Evolutionary conservation across 2,329 filamentous ascomycete species (phyloP), one percentile per base, ranked within the genome.

Genomic region (Coniochaeta sp.): DNA sequence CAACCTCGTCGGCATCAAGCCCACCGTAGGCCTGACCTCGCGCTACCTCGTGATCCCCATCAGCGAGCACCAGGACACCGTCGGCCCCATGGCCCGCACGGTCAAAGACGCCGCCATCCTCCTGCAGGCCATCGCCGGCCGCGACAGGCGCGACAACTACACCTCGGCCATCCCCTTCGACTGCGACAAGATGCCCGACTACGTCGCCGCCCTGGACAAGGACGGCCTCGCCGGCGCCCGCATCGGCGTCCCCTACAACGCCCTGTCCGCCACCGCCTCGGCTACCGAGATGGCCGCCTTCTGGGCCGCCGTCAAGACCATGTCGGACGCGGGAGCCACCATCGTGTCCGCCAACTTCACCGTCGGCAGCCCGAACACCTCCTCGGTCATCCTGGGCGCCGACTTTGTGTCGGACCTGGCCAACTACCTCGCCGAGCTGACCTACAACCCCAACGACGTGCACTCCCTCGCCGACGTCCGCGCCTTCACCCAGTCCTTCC

Each of bases 1-100:
- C 73, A 87, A 87, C 60, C 69, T 89, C 4, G 87, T 89, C 0
- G 88, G 87, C 1, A 85, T 90, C 66, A 88, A 87, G 70, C 85
- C 87, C 0, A 87, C 86, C 0, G 82, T 89, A 3, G 88, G 88
- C 0, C 73, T 89, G 1, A 88, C 83, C 0, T 87, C 84, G 7
- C 77, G 84, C 28, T 72, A 81, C 62, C 75, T 88, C 5, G 87
- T 89, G 1, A 82, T 91, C 14, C 88, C 89, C 0, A 84, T 90
- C 4, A 82, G 79, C 3, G 71, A 79, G 30, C 81, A 85, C 65
- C 85, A 88, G 66, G 89, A 91, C 65, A 87, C 82, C 0, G 77
- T 90, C 0, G 88, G 89, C 0, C 78, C 82, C 0, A 84, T 91
- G 72, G 83, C 83, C 0, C 79, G 83, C 24, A 89, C 82, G 0